phyloP scores from a whole-genome alignment of 441 rosid species.

The Jatropha multifida region DNA sequence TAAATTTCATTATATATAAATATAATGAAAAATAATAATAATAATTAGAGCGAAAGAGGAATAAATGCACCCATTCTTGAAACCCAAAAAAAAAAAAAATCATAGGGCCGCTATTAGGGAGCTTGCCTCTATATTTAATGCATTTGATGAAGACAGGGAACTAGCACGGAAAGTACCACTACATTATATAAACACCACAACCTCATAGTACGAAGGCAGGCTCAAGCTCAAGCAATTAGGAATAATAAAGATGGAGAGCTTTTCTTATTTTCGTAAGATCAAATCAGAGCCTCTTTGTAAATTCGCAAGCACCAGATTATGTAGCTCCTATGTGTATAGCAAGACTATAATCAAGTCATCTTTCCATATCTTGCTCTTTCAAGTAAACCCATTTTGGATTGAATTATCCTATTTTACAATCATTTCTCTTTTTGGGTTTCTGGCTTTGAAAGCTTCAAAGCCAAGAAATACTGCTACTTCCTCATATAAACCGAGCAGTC shows the following conservation, averaged over 20 bases:
- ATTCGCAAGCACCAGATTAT: neutral
- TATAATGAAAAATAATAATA: too few species aligned
- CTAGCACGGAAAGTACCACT: too few species aligned
- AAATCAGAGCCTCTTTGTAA: neutral
- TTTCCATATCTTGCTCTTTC: neutral
- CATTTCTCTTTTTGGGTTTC: conserved; percentile 40
- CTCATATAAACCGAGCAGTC: conserved; percentile 22
- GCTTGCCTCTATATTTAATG: too few species aligned
- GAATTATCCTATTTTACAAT: conserved; percentile 32
- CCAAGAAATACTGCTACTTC: conserved; percentile 28
- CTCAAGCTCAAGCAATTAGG: neutral
- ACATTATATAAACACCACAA: neutral
- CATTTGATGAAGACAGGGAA: too few species aligned
- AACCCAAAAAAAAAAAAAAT: too few species aligned
- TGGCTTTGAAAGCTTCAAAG: conserved; percentile 31
- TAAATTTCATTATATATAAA: too few species aligned
- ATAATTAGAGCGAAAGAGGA: too few species aligned
- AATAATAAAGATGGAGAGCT: neutral
- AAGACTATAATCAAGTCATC: neutral
- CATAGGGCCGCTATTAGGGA: too few species aligned
- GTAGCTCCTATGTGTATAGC: neutral
- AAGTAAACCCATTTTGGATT: conserved; percentile 25
- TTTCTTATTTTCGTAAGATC: conserved; percentile 2
- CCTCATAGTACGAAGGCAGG: neutral
- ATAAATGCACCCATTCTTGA: too few species aligned